These are phyloP conservation scores for Globisporangium spinosum DNA, from an alignment of 352 stramenopile species.

Conservation along the genomic window DNA sequence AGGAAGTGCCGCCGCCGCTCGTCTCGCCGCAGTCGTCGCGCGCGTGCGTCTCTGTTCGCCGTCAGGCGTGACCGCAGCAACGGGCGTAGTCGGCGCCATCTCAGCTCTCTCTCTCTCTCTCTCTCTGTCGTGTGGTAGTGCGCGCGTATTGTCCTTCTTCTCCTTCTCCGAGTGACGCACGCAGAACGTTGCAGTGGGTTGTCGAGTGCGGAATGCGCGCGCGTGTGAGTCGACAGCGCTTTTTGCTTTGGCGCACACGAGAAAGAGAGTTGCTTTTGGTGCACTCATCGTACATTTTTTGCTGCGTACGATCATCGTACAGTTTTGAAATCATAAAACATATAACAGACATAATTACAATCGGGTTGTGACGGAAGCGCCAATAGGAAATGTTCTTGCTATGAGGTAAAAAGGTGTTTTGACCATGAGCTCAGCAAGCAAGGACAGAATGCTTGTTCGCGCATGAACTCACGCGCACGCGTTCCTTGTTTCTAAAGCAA, in stretches of 20 bases:
- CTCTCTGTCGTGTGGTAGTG: not conserved
- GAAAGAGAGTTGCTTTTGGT: not conserved
- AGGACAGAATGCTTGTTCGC: too few relatives aligned
- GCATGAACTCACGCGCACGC: too few relatives aligned
- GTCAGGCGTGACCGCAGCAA: not conserved
- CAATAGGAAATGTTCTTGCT: too few relatives aligned
- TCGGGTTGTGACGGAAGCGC: too few relatives aligned
- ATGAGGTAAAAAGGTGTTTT: too few relatives aligned
- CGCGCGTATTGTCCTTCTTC: not conserved
- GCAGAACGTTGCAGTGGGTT: not conserved
- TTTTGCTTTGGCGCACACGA: not conserved
- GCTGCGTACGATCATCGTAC: too few relatives aligned
- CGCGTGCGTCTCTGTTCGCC: slow-evolving; percentile 13
- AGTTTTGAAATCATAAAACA: too few relatives aligned
- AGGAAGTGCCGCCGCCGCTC: not conserved
- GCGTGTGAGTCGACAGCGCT: not conserved
- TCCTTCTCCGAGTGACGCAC: not conserved
- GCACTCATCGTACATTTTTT: not conserved
- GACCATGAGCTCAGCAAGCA: too few relatives aligned
- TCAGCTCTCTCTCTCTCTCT: not conserved
- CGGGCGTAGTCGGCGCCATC: not conserved
- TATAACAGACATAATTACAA: too few relatives aligned
- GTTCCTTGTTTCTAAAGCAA: too few relatives aligned
- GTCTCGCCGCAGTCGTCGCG: slow-evolving; percentile 14
- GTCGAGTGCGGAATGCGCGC: not conserved